These are phyloP conservation scores for Erysimum pusillum DNA, from an alignment of 441 rosid species.

Conservation along the genomic window DNA sequence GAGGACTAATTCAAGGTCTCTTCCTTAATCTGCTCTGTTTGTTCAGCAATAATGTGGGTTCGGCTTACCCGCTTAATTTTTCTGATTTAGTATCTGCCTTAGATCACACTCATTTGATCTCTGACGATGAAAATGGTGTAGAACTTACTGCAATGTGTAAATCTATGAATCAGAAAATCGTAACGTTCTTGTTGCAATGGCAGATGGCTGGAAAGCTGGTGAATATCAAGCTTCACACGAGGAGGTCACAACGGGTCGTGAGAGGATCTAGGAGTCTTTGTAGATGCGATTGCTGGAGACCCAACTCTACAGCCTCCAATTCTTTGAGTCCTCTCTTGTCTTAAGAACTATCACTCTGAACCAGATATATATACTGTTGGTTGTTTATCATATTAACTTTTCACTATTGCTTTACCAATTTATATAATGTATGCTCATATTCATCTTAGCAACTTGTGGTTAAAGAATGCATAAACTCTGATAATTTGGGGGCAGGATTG, in stretches of 20 bases:
- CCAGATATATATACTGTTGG: slow-evolving; percentile 8
- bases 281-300: slow-evolving; percentile 72
- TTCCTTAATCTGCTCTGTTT: background rate
- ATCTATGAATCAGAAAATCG: background rate
- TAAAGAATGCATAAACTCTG: background rate
- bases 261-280: slow-evolving; percentile 79
- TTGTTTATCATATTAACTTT: background rate
- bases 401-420: slow-evolving; percentile 3
- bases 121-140: slow-evolving; percentile 10
- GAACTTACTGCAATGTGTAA: slow-evolving; percentile 9
- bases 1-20: background rate
- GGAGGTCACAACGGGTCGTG: slow-evolving; percentile 76
- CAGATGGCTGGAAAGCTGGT: slow-evolving; percentile 87
- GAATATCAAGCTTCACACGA: slow-evolving; percentile 81
- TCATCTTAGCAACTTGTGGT: slow-evolving; percentile 24
- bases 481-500: background rate
- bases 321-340: slow-evolving; percentile 28
- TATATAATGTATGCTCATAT: background rate
- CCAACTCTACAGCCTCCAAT: slow-evolving; percentile 54
- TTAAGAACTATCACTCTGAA: slow-evolving; percentile 19
- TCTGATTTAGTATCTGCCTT: background rate
- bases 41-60: background rate
- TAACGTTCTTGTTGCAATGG: slow-evolving; percentile 31
- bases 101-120: background rate
- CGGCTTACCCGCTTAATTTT: background rate